These are phyloP conservation scores for Psilocybe azurescens DNA, from an alignment of 768 basidiomycete genomes.

Conservation along the genomic window DNA sequence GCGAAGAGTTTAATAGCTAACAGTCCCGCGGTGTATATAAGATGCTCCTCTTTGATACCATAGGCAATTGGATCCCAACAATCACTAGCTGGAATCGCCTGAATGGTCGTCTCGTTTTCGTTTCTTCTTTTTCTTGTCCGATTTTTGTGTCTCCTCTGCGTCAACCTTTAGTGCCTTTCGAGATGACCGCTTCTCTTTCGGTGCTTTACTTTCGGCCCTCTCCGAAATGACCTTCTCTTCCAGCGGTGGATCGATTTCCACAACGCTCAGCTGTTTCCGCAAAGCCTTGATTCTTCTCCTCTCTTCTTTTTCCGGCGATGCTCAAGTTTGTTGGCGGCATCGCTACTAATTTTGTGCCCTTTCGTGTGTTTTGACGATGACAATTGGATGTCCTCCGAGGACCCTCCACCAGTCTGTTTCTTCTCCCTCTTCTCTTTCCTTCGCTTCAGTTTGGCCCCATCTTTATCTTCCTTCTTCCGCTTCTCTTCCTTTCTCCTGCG, in stretches of 20 bases:
- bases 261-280: not conserved
- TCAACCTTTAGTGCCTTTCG: not conserved
- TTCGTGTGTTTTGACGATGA: conserved; percentile 8
- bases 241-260: too few species aligned
- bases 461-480: conserved; percentile 16
- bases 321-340: conserved; percentile 25
- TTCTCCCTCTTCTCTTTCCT: conserved; percentile 22
- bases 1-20: not conserved
- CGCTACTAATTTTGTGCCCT: not conserved
- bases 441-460: conserved; percentile 8
- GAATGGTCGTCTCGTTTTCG: conserved; percentile 4
- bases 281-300: conserved; percentile 11
- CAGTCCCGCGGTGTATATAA: not conserved
- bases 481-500: conserved; percentile 17
- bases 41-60: not conserved
- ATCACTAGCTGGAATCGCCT: conserved; percentile 2
- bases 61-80: not conserved
- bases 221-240: not conserved
- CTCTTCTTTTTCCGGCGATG: conserved; percentile 16
- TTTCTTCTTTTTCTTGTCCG: conserved; percentile 16
- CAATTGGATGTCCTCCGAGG: not conserved
- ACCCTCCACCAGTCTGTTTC: not conserved
- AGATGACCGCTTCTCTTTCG: not conserved
- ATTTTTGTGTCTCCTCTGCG: not conserved
- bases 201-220: not conserved